Evolutionary conservation across 1,284 basidiomycete genomes (phyloP).

Genomic region (Ceratobasidium sp.): DNA sequence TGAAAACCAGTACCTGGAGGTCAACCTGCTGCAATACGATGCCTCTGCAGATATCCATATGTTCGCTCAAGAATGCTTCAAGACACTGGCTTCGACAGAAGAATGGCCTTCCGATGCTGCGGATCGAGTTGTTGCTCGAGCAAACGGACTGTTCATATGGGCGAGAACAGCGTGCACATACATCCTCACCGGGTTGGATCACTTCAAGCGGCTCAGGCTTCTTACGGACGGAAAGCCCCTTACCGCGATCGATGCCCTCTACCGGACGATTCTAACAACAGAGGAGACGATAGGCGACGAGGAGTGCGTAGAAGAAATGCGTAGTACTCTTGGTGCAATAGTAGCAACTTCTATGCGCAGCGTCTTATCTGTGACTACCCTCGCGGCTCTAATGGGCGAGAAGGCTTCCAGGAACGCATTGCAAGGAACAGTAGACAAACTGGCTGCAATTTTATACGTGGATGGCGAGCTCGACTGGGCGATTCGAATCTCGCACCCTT

Average conservation of each 20-base stretch:
- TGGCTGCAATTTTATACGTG: constrained; percentile 12
- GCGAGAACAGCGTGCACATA: constrained; percentile 11
- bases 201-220: not conserved
- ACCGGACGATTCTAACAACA: not conserved
- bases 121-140: not conserved
- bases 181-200: not conserved
- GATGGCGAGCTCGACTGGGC: not conserved
- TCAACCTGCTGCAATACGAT: not conserved
- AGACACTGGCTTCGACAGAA: not conserved
- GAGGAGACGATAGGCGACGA: too few species aligned
- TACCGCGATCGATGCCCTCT: not conserved
- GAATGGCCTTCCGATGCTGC: not conserved
- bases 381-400: not conserved
- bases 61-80: not conserved
- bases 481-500: constrained; percentile 26
- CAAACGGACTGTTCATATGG: constrained; percentile 33
- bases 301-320: not conserved
- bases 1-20: not conserved
- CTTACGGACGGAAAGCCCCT: not conserved
- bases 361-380: not conserved
- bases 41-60: not conserved
- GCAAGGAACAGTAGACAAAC: not conserved
- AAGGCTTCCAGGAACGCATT: not conserved
- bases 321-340: not conserved
- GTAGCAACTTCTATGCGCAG: not conserved